These are phyloP conservation scores for Chamaecyparis obtusa DNA, from an alignment of 75 land plant genomes.

Conservation along the genomic window DNA sequence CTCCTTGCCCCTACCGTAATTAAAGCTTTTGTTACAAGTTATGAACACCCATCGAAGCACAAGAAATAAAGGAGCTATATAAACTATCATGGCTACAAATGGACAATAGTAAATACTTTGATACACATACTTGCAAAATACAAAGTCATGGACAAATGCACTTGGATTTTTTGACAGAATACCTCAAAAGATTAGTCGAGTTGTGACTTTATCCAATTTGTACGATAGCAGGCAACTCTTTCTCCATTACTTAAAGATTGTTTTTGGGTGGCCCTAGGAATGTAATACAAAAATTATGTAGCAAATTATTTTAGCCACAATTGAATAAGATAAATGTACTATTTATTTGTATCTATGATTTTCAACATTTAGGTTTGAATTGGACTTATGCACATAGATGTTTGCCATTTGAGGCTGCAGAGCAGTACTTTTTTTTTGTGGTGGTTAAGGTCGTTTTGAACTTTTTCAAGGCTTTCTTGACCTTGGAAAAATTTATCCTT, in stretches of 20 bases:
- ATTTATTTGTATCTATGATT: background rate
- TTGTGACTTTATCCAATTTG: background rate
- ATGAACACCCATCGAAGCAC: too few species aligned
- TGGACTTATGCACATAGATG: background rate
- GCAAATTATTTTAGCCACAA: background rate
- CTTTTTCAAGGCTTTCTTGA: background rate
- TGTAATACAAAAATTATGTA: background rate
- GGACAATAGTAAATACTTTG: too few species aligned
- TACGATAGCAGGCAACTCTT: background rate
- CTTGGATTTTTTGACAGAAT: too few species aligned
- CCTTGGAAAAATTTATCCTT: too few species aligned
- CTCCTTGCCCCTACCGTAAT: too few species aligned
- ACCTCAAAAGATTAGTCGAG: too few species aligned
- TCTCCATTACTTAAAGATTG: background rate
- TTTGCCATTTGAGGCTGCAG: background rate
- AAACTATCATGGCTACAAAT: too few species aligned
- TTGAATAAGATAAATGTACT: background rate
- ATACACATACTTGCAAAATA: too few species aligned
- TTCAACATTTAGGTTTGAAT: background rate
- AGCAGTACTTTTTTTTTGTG: background rate
- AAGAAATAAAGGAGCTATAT: too few species aligned
- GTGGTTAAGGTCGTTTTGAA: background rate
- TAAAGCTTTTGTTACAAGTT: too few species aligned
- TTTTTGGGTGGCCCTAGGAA: background rate
- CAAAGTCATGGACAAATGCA: too few species aligned